Conservation (phyloP, 768 basidiomycete species). For the Chiua virens region DNA sequence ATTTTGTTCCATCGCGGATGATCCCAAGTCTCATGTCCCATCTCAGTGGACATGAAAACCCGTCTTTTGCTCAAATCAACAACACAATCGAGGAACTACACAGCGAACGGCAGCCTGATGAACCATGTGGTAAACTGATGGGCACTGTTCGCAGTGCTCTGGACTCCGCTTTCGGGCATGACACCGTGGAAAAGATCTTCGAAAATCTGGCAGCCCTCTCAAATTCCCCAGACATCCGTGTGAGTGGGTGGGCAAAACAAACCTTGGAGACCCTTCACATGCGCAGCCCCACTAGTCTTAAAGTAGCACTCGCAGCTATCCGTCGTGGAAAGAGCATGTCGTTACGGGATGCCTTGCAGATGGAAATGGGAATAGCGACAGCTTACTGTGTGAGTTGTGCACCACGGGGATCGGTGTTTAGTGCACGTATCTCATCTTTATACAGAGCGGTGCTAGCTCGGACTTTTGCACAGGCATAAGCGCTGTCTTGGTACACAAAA, state of each 20-base stretch:
- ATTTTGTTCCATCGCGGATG: conserved; percentile 79
- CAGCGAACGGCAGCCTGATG: conserved; percentile 57
- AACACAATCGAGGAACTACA: conserved; percentile 65
- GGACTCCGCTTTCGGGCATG: conserved; percentile 73
- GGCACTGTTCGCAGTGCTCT: conserved; percentile 73
- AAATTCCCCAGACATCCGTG: conserved; percentile 37
- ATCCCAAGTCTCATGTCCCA: conserved; percentile 70
- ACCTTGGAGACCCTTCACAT: conserved; percentile 62
- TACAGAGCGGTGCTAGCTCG: conserved; percentile 68
- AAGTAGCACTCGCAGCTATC: conserved; percentile 82
- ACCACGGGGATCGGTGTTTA: conserved; percentile 7
- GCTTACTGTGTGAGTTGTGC: conserved; percentile 78
- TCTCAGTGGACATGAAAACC: conserved; percentile 46
- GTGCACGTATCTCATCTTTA: conserved; percentile 12
- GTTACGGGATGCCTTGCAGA: conserved; percentile 68
- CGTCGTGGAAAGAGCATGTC: conserved; percentile 63
- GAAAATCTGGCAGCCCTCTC: conserved; percentile 48
- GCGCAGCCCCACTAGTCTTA: conserved; percentile 90
- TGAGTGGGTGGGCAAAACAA: conserved; percentile 72
- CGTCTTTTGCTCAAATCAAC: conserved; percentile 53
- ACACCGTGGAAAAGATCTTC: conserved; percentile 72
- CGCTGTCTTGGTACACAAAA: conserved; percentile 58
- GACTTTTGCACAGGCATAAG: conserved; percentile 87
- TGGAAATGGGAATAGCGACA: conserved; percentile 86
- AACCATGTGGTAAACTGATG: conserved; percentile 50